These are phyloP conservation scores for Polymyxa betae DNA, from an alignment of 208 protist genomes.

Conservation along the genomic window DNA sequence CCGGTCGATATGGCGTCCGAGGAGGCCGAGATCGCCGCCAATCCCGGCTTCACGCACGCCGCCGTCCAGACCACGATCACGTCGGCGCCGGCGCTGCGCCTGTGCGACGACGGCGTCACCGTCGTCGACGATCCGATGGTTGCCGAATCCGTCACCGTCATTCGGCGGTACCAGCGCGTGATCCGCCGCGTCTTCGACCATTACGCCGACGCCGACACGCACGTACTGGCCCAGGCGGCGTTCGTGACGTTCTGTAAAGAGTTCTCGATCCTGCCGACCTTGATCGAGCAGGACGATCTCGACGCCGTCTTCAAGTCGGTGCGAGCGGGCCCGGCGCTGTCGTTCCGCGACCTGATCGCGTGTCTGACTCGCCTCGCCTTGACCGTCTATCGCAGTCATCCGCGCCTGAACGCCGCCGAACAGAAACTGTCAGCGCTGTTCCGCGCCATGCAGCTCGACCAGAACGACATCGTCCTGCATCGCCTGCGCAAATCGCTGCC, in stretches of 20 bases:
- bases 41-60: not conserved
- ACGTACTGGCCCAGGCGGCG: not conserved
- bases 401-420: not conserved
- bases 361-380: conserved; percentile 20
- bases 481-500: not conserved
- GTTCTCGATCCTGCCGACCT: conserved; percentile 47
- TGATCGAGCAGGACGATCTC: conserved; percentile 48
- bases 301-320: not conserved
- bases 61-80: not conserved
- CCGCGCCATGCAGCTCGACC: conserved; percentile 32
- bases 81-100: not conserved
- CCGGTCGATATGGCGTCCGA: conserved; percentile 12
- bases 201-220: not conserved
- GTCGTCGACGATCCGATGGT: conserved; percentile 35
- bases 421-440: not conserved
- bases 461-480: conserved; percentile 49
- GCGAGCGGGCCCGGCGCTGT: not conserved
- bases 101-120: not conserved
- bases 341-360: conserved; percentile 16
- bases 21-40: not conserved
- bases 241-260: conserved; percentile 2
- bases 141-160: conserved; percentile 14
- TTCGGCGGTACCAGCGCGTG: not conserved
- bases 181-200: conserved; percentile 33
- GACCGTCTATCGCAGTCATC: not conserved